Evolutionary conservation across 2,329 filamentous ascomycete genomes (phyloP), one percentile per base, ranked within the genome.

Genomic region (Tolypocladium sp.): DNA sequence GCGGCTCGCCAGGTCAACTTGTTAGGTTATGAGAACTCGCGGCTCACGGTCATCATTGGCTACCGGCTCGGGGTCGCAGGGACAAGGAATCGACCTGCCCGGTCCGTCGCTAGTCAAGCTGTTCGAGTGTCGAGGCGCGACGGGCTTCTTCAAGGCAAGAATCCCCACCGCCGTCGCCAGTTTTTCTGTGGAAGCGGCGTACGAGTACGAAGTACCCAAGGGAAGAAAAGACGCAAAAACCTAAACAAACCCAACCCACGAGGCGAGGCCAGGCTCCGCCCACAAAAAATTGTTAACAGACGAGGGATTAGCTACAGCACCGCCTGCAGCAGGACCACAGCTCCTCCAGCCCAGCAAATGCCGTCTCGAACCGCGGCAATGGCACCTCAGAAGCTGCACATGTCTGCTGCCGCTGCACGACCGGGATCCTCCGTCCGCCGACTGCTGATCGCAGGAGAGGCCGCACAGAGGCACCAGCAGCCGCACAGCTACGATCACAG

Each of bases 351-450:
- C 25, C 27, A 30, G 27, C 46, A 33, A 51, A 4, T 17, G 46
- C 27, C 27, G 46, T 12, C 46, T 51, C 27, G 46, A 37, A 52
- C 52, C 35, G 35, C 41, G 35, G 52, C 60, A 37, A 62, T 62
- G 60, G 56, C 58, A 42, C 46, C 46, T 44, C 52, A 35, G 44
- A 46, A 40, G 53, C 51, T 52, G 58, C 58, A 46, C 44, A 41
- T 57, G 56, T 57, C 42, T 53, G 58, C 56, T n/a, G 57, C 44
- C 51, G 57, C 54, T 53, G 58, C 57, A 44, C 44, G n/a, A 49
- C 55, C 40, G 25, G 53, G n/a, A 9, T 20, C 22, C 25, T 25
- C 41, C 44, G 25, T 41, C 61, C 49, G 56, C 46, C 22, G 13
- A 9, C 59, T 58, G 56, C 58, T 53, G 30, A 7, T 5, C 4